Conservation (phyloP, 257 asterid species). For the Penstemon davidsonii region DNA sequence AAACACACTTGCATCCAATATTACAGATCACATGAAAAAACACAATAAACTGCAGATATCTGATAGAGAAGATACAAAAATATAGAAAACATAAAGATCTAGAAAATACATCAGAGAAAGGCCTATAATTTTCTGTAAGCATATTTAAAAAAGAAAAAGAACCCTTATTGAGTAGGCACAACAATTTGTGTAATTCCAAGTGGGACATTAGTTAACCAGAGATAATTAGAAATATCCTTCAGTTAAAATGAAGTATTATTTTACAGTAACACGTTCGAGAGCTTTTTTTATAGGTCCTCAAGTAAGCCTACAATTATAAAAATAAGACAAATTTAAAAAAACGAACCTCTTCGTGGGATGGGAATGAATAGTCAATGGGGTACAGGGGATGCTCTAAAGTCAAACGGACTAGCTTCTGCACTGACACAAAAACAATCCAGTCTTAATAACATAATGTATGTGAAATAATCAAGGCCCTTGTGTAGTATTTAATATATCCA, state of each 20-base stretch:
- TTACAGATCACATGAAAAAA: neutral
- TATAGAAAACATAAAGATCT: neutral
- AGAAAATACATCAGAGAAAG: neutral
- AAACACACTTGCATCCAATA: neutral
- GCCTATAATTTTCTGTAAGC: neutral
- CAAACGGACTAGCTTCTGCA: constrained; percentile 79
- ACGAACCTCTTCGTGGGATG: constrained; percentile 80
- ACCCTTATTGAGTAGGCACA: neutral
- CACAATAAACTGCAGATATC: neutral
- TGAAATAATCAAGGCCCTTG: neutral
- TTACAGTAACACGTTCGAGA: constrained; percentile 2
- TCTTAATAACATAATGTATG: constrained; percentile 18
- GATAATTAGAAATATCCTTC: neutral
- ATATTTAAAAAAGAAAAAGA: neutral
- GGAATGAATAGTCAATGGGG: constrained; percentile 74
- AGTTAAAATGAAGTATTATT: neutral
- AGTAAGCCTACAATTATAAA: constrained; percentile 12
- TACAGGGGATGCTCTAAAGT: constrained; percentile 77
- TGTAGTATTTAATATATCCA: constrained; percentile 3
- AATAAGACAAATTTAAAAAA: neutral
- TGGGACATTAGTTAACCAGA: neutral
- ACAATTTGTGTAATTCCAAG: constrained; percentile 3
- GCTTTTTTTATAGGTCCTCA: neutral
- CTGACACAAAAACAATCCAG: constrained; percentile 35
- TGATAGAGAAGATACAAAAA: neutral